Evolutionary conservation across 441 rosid species (phyloP), one percentile per base, ranked within the genome.

Genomic region (Isatis lusitanica): DNA sequence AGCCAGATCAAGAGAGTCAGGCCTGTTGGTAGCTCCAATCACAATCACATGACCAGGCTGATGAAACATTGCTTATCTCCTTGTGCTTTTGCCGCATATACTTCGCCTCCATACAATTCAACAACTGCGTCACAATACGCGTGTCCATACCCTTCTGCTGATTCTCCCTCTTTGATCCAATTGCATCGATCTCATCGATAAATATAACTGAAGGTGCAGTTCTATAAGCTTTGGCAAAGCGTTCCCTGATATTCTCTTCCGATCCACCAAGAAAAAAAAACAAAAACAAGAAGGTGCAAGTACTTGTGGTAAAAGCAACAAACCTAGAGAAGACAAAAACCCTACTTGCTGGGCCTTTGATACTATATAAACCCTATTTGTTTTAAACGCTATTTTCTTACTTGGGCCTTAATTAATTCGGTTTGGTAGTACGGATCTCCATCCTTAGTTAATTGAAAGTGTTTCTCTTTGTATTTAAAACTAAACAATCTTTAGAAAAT

Each of bases 21-120:
- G 94, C 70, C 95, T 88, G 74, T 92, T 92, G 31, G 98, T 90
- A 69, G 97, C 97, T 33, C 90, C 97, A 75, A 89, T 86, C 7
- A 92, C 93, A 63, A 92, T 88, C 74, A 92, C 91, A 73, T 74
- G 77, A 8, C 90, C 83, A 47, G 80, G 76, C 46, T 0, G 24
- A 5, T n/a, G 28, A 26, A 26, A 26, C 28, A 0, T 26, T 24
- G 15, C 51, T 42, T n/a, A n/a, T n/a, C 18, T 47, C 44, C 36
- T 16, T 26, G 28, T 26, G 18, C 57, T 65, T 46, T 2, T 2
- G 2, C 3, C 12, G 44, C 70, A 76, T 80, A 35, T 82, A 79
- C 61, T 80, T 81, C 47, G 78, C 87, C 72, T 88, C 91, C 92
- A 92, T 90, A 77, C 97, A 90, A 62, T 84, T 85, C 90, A 90